Evolutionary conservation across 139 green algal species (phyloP).

Genomic region (Picochlorum sp.): DNA sequence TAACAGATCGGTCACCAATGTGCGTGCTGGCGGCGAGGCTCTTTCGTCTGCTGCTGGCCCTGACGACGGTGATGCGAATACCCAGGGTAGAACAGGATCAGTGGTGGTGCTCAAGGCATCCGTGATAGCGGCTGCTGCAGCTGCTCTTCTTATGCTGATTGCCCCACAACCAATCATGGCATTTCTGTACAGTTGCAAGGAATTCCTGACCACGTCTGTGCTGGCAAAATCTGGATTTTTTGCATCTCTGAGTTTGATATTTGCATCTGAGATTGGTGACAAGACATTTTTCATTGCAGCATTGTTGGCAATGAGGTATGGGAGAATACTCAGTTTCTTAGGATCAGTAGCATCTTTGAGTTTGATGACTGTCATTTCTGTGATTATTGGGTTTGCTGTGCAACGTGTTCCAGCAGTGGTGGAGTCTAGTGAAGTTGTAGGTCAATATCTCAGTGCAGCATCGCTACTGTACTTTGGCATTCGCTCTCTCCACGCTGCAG

Average conservation of each 20-base stretch:
- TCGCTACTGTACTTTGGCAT: conserved; percentile 89
- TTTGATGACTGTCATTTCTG: conserved; percentile 88
- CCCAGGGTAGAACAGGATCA: no score
- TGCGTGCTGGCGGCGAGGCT: no score
- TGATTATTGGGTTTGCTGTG: conserved; percentile 81
- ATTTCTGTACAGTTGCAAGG: background rate
- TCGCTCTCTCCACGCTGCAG: conserved; percentile 48
- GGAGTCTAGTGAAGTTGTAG: conserved; percentile 62
- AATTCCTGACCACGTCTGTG: conserved; percentile 20
- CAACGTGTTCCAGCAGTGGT: conserved; percentile 67
- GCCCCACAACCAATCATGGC: background rate
- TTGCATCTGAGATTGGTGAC: conserved; percentile 92
- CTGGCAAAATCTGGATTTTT: conserved; percentile 78
- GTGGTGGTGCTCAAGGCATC: no score
- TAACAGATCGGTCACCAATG: no score
- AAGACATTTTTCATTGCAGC: conserved; percentile 99
- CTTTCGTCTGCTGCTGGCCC: no score
- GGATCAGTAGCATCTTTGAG: conserved; percentile 53
- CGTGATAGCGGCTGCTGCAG: background rate
- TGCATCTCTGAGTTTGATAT: conserved; percentile 92
- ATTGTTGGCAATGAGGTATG: conserved; percentile 85
- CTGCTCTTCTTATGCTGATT: background rate
- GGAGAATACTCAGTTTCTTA: conserved; percentile 48
- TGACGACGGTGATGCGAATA: no score
- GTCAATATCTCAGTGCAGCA: conserved; percentile 72